These are phyloP conservation scores for Russula ochroleuca DNA, from an alignment of 768 basidiomycete species.

Conservation along the genomic window DNA sequence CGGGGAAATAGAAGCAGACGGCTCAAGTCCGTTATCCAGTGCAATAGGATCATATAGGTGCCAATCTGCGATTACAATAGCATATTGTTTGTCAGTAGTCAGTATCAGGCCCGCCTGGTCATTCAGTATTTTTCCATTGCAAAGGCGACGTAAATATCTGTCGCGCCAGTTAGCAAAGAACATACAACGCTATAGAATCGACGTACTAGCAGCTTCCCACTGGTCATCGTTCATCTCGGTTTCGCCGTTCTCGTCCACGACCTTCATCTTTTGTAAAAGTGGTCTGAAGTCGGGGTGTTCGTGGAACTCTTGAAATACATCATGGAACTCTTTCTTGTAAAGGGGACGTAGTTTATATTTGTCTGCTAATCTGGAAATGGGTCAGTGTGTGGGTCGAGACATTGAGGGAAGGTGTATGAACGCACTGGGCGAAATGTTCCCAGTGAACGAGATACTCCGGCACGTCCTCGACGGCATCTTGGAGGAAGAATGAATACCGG, in stretches of 20 bases:
- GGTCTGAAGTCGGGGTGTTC: slow-evolving; percentile 74
- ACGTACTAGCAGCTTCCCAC: slow-evolving; percentile 98
- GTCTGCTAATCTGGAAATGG: slow-evolving; percentile 60
- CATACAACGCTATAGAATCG: background rate
- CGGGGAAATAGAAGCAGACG: slow-evolving; percentile 6
- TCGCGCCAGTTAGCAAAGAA: slow-evolving; percentile 14
- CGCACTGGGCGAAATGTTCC: slow-evolving; percentile 84
- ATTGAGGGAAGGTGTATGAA: slow-evolving; percentile 20
- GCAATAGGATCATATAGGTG: slow-evolving; percentile 9
- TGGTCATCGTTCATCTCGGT: slow-evolving; percentile 93
- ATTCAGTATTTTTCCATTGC: slow-evolving; percentile 70
- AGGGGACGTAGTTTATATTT: slow-evolving; percentile 70
- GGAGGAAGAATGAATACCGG: slow-evolving; percentile 88
- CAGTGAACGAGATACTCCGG: slow-evolving; percentile 97
- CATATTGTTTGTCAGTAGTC: slow-evolving; percentile 4
- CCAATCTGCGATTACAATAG: slow-evolving; percentile 16
- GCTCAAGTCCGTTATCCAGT: slow-evolving; percentile 7
- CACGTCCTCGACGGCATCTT: slow-evolving; percentile 95
- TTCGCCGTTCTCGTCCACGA: slow-evolving; percentile 79
- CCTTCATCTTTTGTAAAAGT: slow-evolving; percentile 88
- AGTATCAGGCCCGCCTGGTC: slow-evolving; percentile 7
- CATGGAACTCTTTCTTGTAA: slow-evolving; percentile 88
- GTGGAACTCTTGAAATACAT: slow-evolving; percentile 79
- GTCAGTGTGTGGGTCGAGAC: background rate
- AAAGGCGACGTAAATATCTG: slow-evolving; percentile 93